Conservation (phyloP, 176 grass and related monocot genomes). For the Oryza meridionalis region DNA sequence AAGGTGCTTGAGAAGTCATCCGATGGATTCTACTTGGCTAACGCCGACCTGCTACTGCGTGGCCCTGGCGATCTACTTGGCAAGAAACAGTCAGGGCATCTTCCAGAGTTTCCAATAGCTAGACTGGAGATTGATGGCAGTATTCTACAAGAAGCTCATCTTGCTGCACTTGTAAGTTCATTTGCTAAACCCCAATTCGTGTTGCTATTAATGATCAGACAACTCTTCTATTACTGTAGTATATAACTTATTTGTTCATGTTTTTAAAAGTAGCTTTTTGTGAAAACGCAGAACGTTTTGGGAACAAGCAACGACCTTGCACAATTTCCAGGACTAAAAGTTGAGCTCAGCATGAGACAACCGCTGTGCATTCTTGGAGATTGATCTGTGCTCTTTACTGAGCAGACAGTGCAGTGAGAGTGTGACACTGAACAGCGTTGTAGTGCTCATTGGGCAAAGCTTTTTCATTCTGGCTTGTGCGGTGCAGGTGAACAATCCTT, state of each 20-base stretch:
- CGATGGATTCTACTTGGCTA: conserved; percentile 85
- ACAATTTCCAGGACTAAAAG: conserved; percentile 63
- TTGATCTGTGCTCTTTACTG: conserved; percentile 18
- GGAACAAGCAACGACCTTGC: conserved; percentile 68
- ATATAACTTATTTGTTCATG: conserved; percentile 16
- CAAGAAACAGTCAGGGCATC: conserved; percentile 92
- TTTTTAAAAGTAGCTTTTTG: conserved; percentile 16
- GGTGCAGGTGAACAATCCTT: not conserved
- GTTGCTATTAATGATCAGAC: conserved; percentile 11
- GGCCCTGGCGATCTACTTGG: conserved; percentile 89
- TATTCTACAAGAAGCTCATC: conserved; percentile 82
- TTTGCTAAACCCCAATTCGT: not conserved
- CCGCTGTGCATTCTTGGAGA: conserved; percentile 91
- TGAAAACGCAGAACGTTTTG: conserved; percentile 74
- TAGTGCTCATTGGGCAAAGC: not conserved
- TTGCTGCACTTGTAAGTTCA: conserved; percentile 72
- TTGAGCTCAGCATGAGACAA: conserved; percentile 97
- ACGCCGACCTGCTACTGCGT: conserved; percentile 78
- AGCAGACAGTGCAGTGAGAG: not conserved
- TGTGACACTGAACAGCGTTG: not conserved
- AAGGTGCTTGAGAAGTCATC: conserved; percentile 83
- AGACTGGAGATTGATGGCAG: conserved; percentile 91
- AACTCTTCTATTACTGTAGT: not conserved
- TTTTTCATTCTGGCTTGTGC: not conserved
- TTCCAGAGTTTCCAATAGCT: conserved; percentile 95